Base-by-base conservation (phyloP, 2,329 filamentous ascomycete genomes). In the Chrysoporthe puriensis region DNA sequence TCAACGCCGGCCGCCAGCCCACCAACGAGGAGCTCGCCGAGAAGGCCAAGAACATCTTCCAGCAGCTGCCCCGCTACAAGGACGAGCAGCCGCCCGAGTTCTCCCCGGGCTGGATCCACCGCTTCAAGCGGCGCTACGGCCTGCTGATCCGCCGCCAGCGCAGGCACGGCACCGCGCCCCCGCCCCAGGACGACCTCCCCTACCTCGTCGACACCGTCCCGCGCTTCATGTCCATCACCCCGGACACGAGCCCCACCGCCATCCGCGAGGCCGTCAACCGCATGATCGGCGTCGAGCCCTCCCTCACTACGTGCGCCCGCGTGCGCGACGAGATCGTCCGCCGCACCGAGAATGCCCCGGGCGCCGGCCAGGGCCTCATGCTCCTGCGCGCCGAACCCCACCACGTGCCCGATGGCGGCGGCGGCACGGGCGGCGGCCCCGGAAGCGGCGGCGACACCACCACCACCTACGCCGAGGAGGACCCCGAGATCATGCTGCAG, bases 61-160 rank as follows among this genome's bases (percentile, higher is more conserved):
- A 78, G 56, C 83, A 86, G 72, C 79, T 89, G 40, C 86, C 86
- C 18, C 84, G 86, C 21, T 88, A 89, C 76, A 87, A 86, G 74
- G 86, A 86, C 71, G 85, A 88, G 74, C 77, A 77, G n/a, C 79
- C 86, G 1, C 86, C 86, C 59, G 86, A 89, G 75, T 89, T 89
- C 74, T 88, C 86, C 0, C 86, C 86, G 0, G 86, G 86, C 52
- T 89, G 86, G 86, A 88, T 89, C 67, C 86, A 89, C 72, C 82
- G 86, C 46, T 89, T 89, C 78, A 89, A 89, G 77, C 88, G 88
- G 75, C 82, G 86, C 13, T 89, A 89, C 68, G 86, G 86, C 0
- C 79, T 89, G 18, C 78, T 89, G 21, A 83, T 88, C 59, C 76
- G 86, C 46, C 84, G 86, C 63, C 85, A 88, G 72, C 83, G 86